Evolutionary conservation across 257 asterid genomes (phyloP), one percentile per base, ranked within the genome.

Genomic region (Nicotiana benthamiana): DNA sequence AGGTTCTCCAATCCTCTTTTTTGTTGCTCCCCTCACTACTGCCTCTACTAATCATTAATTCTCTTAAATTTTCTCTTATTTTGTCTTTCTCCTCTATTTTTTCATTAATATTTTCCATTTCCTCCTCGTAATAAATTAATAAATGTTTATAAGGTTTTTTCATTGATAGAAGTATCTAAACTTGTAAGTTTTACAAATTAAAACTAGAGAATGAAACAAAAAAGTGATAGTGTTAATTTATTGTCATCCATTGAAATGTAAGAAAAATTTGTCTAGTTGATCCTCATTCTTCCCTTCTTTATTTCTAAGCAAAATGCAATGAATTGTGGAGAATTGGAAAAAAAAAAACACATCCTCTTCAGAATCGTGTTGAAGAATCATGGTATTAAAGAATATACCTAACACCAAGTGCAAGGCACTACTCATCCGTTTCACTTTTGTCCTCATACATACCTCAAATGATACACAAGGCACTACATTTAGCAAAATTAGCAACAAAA

Each of bases 1-100:
- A 51, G 61, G 60, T 72, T 72, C 78, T 72, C 24, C 60, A 72
- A 24, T 72, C 78, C 72, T 63, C 74, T 64, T 64, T 64, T 64
- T 62, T 62, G 24, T n/a, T 64, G 48, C 36, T 51, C 54, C 77
- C 57, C 18, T n/a, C 20, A 0, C 28, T 2, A 10, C 22, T 13
- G 4, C 4, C 63, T 8, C 52, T 40, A 9, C 48, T 40, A 40
- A 40, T 40, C 12, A 40, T 40, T 40, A 40, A 40, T 40, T 9
- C 56, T 40, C 32, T 20, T 20, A 22, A 40, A 22, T 22, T 46
- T 43, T 36, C 9, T 36, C 43, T 36, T 36, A 8, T 20, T 43
- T 18, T 46, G 40, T 46, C 36, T 13, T 72, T 46, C 59, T 43
- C 34, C 18, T 70, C 36, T 46, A 6, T 68, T 54, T 18, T 18